A percentile compares a stretch with the other conserved stretches of the same genome.
phyloP scores from a whole-genome alignment of 2,329 filamentous ascomycete species.

The Alternaria rosae region DNA sequence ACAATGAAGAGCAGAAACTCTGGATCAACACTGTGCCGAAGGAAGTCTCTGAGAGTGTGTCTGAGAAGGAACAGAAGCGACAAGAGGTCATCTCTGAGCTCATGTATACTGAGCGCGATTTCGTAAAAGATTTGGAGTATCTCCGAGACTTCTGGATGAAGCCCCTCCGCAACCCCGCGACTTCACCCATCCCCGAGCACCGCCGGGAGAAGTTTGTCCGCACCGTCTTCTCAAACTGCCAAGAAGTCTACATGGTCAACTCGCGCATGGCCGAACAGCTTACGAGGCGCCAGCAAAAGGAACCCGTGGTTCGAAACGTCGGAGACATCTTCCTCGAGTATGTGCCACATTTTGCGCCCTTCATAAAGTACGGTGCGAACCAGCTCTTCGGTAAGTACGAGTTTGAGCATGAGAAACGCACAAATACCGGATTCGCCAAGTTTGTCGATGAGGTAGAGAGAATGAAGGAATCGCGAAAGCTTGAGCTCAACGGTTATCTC shows the following conservation, averaged over 20 bases:
- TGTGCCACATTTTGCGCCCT: slow-evolving; percentile 91
- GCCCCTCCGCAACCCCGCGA: slow-evolving; percentile 72
- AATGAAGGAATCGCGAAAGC: slow-evolving; percentile 93
- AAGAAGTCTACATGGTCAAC: slow-evolving; percentile 93
- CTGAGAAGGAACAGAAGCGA: slow-evolving; percentile 92
- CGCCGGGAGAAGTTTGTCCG: slow-evolving; percentile 89
- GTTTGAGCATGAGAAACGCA: slow-evolving; percentile 92
- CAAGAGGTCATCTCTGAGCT: slow-evolving; percentile 98
- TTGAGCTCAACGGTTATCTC: slow-evolving; percentile 96
- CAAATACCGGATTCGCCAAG: slow-evolving; percentile 82
- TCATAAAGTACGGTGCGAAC: slow-evolving; percentile 94
- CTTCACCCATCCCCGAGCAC: slow-evolving; percentile 87
- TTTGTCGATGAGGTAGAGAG: slow-evolving; percentile 97
- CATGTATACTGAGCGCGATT: slow-evolving; percentile 98
- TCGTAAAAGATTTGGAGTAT: slow-evolving; percentile 98
- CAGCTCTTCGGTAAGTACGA: slow-evolving; percentile 97
- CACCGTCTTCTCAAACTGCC: slow-evolving; percentile 94
- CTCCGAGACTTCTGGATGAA: slow-evolving; percentile 98
- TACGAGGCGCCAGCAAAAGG: slow-evolving; percentile 88
- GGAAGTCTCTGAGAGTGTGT: slow-evolving; percentile 88
- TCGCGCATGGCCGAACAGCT: slow-evolving; percentile 86
- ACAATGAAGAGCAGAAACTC: slow-evolving; percentile 94
- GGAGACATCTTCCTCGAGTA: slow-evolving; percentile 95
- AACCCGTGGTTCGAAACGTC: slow-evolving; percentile 85
- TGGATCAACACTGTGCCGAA: slow-evolving; percentile 99